Evolutionary conservation across 1,284 basidiomycete genomes (phyloP).

Genomic region (Moesziomyces sp.): DNA sequence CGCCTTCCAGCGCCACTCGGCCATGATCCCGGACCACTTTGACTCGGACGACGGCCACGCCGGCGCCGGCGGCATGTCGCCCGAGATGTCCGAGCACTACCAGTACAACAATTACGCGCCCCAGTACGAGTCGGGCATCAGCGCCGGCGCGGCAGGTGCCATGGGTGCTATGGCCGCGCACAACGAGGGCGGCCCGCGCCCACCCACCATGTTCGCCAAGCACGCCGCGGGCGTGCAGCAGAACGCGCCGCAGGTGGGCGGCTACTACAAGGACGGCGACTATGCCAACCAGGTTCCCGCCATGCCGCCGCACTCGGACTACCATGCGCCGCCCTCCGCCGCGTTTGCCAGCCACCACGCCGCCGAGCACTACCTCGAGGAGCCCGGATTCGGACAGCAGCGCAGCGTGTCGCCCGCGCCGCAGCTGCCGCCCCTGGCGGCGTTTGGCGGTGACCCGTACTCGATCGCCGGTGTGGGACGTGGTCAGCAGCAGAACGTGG

Average conservation of each 20-base stretch:
- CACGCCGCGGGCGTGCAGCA: slow-evolving; percentile 56
- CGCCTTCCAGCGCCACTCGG: slow-evolving; percentile 64
- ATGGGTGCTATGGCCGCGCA: slow-evolving; percentile 54
- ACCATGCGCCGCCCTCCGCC: slow-evolving; percentile 32
- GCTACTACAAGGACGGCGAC: slow-evolving; percentile 50
- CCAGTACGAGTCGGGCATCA: slow-evolving; percentile 41
- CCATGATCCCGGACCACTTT: slow-evolving; percentile 66
- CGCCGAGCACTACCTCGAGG: slow-evolving; percentile 34
- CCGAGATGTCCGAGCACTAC: slow-evolving; percentile 55
- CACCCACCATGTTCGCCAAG: slow-evolving; percentile 66
- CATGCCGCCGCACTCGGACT: slow-evolving; percentile 27
- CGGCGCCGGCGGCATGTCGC: slow-evolving; percentile 19
- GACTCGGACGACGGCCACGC: slow-evolving; percentile 57
- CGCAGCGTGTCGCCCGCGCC: slow-evolving; percentile 42
- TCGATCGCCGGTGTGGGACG: slow-evolving; percentile 53
- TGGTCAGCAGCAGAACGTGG: slow-evolving; percentile 48
- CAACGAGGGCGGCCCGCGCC: slow-evolving; percentile 64
- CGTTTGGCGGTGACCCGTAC: slow-evolving; percentile 57
- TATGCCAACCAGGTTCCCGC: slow-evolving; percentile 18
- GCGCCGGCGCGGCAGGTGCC: slow-evolving; percentile 46
- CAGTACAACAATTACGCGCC: slow-evolving; percentile 43
- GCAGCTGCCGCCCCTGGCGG: slow-evolving; percentile 55
- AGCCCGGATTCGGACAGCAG: slow-evolving; percentile 34
- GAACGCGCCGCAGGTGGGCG: slow-evolving; percentile 48
- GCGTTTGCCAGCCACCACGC: slow-evolving; percentile 33